Base-by-base conservation (phyloP, 257 asterid species). In the Ilex aquifolium region DNA sequence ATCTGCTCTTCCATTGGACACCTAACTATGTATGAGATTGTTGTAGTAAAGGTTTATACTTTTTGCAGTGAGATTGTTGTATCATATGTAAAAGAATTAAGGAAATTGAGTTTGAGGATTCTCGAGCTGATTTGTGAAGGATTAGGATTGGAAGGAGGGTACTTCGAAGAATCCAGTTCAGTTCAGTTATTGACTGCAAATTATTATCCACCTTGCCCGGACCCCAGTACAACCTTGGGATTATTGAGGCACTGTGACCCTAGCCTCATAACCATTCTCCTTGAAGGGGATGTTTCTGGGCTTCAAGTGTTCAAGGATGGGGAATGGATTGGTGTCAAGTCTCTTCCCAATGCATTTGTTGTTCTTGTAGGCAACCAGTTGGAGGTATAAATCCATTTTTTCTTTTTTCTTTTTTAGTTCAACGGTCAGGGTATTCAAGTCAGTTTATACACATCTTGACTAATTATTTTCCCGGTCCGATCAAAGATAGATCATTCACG, bases 171-270 rank as follows among this genome's bases (percentile, higher is more conserved):
- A 30, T 3, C 85, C 2, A 83, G 83, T 51, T 62, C 74, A 59
- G 80, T 29, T 32, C 85, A 82, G 4, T 13, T 76, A 10, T 1
- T 85, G 42, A 81, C 89, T 1, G 84, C 79, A 32, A 90, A 88
- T 75, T 72, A 85, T 64, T 87, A 90, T 29, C 83, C 85, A 5
- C 83, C 91, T 44, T 88, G 97, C 65, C 91, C 96, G 0, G 71
- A 90, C 55, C 97, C 97, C 3, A 79, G 80, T 39, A 57, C 83
- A 44, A 85, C 95, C 0, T 59, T 88, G 16, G 97, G 95, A 56
- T 64, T 88, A 79, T 82, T 83, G 2, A 74, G 66, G 51, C 97
- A 90, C 59, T 15, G 68, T 10, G 95, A 85, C 32, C 92, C 97
- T 1, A 83, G 83, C 50, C 83, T 90, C 52, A 75, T 87, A 8